Evolutionary conservation across 768 basidiomycete species (phyloP).

Genomic region (Dendrothele bispora): DNA sequence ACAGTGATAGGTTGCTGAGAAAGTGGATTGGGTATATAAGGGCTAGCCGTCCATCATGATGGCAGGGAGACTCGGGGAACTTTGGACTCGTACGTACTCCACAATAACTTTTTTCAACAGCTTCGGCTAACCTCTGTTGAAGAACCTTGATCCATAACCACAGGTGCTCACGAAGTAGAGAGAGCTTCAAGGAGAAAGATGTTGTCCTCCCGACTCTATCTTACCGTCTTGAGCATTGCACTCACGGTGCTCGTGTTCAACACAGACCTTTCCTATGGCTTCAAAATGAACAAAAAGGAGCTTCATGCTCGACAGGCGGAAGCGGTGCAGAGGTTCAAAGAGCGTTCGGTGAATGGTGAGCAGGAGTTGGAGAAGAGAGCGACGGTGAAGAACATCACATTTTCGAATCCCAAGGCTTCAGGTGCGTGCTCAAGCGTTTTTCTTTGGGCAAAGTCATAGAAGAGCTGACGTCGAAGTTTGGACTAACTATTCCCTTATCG

Average conservation of each 20-base stretch:
- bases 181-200: no score
- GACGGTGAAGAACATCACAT: slow-evolving; percentile 63
- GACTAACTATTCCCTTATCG: no score
- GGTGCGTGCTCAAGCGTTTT: slow-evolving; percentile 34
- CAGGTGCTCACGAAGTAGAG: no score
- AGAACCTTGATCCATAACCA: no score
- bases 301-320: slow-evolving; percentile 28
- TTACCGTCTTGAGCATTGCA: neutral
- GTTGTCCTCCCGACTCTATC: neutral
- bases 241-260: neutral
- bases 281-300: slow-evolving; percentile 26
- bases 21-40: slow-evolving; percentile 1
- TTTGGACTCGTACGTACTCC: no score
- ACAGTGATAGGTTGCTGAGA: neutral
- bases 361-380: slow-evolving; percentile 11
- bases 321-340: slow-evolving; percentile 25
- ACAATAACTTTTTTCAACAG: no score
- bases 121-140: no score
- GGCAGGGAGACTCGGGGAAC: no score
- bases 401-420: slow-evolving; percentile 64
- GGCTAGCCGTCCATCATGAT: neutral
- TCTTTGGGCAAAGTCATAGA: no score
- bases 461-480: no score
- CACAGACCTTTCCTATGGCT: neutral
- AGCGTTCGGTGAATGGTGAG: neutral